Percentiles rank a stretch among this genome's conserved stretches.
These are phyloP conservation scores for Neonectria punicea DNA, from an alignment of 2,329 filamentous ascomycete genomes.

Conservation along the genomic window DNA sequence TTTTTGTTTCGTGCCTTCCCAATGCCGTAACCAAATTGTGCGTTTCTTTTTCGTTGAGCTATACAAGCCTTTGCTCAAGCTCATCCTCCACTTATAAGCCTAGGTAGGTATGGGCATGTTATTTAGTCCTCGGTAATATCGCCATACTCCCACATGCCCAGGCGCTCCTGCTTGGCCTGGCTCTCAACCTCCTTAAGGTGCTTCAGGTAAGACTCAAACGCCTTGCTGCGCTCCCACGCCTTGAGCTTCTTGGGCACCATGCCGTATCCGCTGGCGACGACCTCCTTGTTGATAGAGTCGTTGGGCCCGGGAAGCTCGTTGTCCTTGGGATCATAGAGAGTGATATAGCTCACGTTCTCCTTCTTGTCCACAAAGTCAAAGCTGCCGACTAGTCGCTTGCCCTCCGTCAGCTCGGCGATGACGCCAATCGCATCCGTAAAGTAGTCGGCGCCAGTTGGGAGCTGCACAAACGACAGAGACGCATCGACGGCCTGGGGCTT, in stretches of 20 bases:
- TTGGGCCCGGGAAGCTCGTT: constrained; percentile 66
- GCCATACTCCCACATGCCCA: constrained; percentile 98
- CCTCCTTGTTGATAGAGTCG: constrained; percentile 89
- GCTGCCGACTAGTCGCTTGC: constrained; percentile 84
- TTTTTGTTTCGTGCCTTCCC: constrained; percentile 24
- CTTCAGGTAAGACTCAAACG: constrained; percentile 76
- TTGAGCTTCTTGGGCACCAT: constrained; percentile 94
- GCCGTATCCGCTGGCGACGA: constrained; percentile 83
- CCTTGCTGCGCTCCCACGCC: constrained; percentile 82
- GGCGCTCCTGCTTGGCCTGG: constrained; percentile 80
- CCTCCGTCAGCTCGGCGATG: constrained; percentile 78
- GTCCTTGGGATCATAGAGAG: constrained; percentile 81
- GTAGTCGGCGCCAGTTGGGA: constrained; percentile 85
- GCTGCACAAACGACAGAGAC: constrained; percentile 86
- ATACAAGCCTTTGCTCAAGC: constrained; percentile 21
- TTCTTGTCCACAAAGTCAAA: constrained; percentile 85
- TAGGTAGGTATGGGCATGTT: not conserved
- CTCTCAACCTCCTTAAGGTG: constrained; percentile 78
- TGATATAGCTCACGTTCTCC: constrained; percentile 86
- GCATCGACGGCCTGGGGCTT: constrained; percentile 90
- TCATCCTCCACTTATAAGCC: constrained; percentile 14
- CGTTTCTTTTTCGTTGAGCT: constrained; percentile 24
- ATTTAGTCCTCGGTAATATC: constrained; percentile 90
- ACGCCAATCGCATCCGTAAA: constrained; percentile 81
- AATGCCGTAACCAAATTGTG: constrained; percentile 23